A percentile compares a stretch with the other conserved stretches of the same genome.
phyloP scores from a whole-genome alignment of 2,329 filamentous ascomycete genomes.

The Venturia effusa region DNA sequence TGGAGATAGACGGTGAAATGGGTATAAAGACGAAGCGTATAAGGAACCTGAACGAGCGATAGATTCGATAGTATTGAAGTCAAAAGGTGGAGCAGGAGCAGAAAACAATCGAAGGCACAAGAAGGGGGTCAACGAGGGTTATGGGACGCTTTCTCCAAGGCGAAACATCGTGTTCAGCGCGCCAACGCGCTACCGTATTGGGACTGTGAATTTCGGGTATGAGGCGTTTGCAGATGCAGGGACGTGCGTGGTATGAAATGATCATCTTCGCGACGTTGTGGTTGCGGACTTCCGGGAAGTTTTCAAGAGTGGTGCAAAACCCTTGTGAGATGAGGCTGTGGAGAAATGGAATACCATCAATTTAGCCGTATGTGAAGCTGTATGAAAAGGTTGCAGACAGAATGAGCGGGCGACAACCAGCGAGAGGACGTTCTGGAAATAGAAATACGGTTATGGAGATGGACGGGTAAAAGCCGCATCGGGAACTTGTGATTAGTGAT shows the following conservation, averaged over 20 bases:
- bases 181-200: background rate
- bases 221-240: background rate
- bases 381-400: background rate
- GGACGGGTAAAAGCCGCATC: background rate
- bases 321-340: background rate
- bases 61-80: conserved; percentile 11
- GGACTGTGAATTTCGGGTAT: background rate
- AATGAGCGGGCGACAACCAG: background rate
- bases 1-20: background rate
- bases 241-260: background rate
- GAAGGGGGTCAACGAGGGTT: background rate
- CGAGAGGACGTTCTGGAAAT: background rate
- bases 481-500: background rate
- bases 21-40: conserved; percentile 10
- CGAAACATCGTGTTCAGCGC: background rate
- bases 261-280: background rate
- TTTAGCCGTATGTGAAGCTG: no score
- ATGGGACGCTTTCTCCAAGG: background rate
- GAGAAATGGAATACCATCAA: no score
- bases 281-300: background rate
- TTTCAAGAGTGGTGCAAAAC: background rate
- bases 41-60: conserved; percentile 19
- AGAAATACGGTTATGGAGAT: background rate
- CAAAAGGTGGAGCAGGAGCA: conserved; percentile 9
- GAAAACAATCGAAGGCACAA: background rate